These are phyloP conservation scores for Hemerocallis citrina DNA, from an alignment of 106 monocot genomes.

Conservation along the genomic window DNA sequence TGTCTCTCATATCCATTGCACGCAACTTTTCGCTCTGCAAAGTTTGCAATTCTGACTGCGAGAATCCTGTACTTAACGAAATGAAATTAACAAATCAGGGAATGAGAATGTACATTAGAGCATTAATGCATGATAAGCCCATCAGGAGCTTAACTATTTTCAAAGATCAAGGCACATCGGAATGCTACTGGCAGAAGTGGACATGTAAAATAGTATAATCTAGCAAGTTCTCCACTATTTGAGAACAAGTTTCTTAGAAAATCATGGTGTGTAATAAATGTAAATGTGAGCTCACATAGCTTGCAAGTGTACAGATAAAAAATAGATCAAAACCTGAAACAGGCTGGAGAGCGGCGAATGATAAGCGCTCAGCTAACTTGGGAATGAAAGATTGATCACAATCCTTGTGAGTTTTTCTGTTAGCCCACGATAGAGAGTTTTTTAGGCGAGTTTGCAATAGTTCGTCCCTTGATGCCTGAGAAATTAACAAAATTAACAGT, in stretches of 20 bases:
- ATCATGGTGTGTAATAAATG: no score
- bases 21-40: conserved; percentile 40
- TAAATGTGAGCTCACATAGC: no score
- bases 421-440: conserved; percentile 48
- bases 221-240: not conserved
- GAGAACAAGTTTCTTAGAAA: no score
- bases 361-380: conserved; percentile 37
- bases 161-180: not conserved
- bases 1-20: conserved; percentile 54
- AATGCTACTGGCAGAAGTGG: not conserved
- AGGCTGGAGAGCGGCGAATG: conserved; percentile 59
- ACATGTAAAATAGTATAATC: not conserved
- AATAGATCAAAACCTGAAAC: conserved; percentile 39
- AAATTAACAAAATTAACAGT: not conserved
- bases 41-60: conserved; percentile 26
- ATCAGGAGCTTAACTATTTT: not conserved
- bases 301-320: no score
- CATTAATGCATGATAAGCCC: not conserved
- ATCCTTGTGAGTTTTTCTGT: conserved; percentile 20
- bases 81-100: not conserved
- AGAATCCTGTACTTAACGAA: conserved; percentile 36
- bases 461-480: conserved; percentile 49
- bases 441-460: conserved; percentile 41
- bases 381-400: conserved; percentile 50
- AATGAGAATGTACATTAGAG: not conserved